Base-by-base conservation (phyloP, 768 basidiomycete species). In the Fomitopsis pulvina region DNA sequence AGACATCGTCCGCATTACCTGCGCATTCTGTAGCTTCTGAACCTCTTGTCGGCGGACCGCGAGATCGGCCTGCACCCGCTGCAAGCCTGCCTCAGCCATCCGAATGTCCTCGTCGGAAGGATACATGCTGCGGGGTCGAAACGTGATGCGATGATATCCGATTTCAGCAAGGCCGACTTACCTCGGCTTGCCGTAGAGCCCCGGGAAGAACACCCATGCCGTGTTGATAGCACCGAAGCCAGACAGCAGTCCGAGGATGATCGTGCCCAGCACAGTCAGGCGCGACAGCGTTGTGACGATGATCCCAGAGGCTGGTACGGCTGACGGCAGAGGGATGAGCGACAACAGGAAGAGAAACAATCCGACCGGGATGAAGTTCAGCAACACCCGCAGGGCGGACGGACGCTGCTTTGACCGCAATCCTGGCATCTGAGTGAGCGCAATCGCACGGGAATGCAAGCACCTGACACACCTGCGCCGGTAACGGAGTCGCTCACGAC, bases 161-260 rank as follows among this genome's bases (percentile, higher is more conserved):
- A 12, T n/a, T 5, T 7, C 9, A 26, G 12, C 16, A 44, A 12
- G 27, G 16, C 21, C 22, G 18, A 26, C 59, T 21, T 48, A 63
- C 67, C 57, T 64, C 7, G 27, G 28, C 6, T 44, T 57, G 3
- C 65, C 57, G 5, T 68, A 69, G 16, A 71, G 55, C 30, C 69
- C 61, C 0, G 80, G 80, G 11, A 84, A 62, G 58, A 74, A 80
- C 4, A 65, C 67, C 85, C 86, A 87, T 0, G 80, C 76, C 41
- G 77, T 82, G 54, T 75, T 80, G 42, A 86, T 71, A 2, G 87
- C 83, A 54, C 88, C 88, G 53, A 88, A 85, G 0, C 90, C 90
- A 0, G 89, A 88, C 4, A 92, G 71, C 2, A 82, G 61, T 4
- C 90, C 90, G n/a, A 92, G 80, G 49, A 90, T 77, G 26, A 83